Base-by-base conservation (phyloP, 371 early-diverging fungal species). In the Actinomucor elegans region DNA sequence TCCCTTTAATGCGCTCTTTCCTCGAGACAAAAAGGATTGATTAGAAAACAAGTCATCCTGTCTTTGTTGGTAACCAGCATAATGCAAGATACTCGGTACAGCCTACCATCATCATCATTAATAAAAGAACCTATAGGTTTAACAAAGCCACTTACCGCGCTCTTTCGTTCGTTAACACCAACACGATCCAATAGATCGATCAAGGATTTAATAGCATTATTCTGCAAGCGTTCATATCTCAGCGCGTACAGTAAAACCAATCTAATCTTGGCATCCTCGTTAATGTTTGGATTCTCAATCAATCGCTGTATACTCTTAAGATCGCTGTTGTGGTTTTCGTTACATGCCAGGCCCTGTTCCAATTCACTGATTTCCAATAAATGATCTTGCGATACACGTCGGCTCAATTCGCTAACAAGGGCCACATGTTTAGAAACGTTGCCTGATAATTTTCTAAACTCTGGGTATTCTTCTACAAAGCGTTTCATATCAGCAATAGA, bases 391-490 rank as follows among this genome's bases (percentile, higher is more conserved):
- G 81, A 80, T 3, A 96, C 94, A n/a, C 88, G 63, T 23, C 92
- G 71, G 57, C 90, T 91, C 37, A 98, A 76, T 67, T 97, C 97
- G 23, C 94, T 88, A 7, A 97, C 95, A 8, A 98, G 69, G 0
- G 95, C 89, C 5, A 98, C 99, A 66, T 98, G 99, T 67, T 97
- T 98, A 21, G 91, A 87, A 4, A 98, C 99, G 59, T 98, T 97
- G 10, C 95, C 94, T 6, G 90, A 87, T 11, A 97, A 70, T 66
- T 94, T 94, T 57, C 93, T 79, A 60, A 96, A 97, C 59, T 98
- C 97, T 1, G 98, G 98, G 57, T 97, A 97, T 51, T 93, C 94
- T 62, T 98, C 97, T 4, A 97, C 93, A 83, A 98, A 97, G 42
- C 91, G 84, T 65, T 98, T 98, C 98, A 98, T 98, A 59, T 97